phyloP scores from a whole-genome alignment of 257 asterid genomes.

The Nicotiana noctiflora region DNA sequence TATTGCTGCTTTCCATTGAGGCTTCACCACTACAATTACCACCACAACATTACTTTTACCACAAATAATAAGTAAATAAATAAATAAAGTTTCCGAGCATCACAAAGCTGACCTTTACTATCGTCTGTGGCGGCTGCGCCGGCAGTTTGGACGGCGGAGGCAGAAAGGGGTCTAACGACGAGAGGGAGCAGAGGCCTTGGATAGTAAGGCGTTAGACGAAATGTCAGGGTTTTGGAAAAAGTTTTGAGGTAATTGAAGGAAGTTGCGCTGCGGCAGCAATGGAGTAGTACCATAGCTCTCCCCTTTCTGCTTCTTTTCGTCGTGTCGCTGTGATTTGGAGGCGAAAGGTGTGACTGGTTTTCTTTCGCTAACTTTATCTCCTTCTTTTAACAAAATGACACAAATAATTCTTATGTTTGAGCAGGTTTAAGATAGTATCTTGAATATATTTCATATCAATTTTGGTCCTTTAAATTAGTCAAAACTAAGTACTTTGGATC shows the following conservation, averaged over 20 bases:
- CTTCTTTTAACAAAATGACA: not conserved
- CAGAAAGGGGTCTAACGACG: slow-evolving; percentile 41
- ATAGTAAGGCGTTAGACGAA: slow-evolving; percentile 9
- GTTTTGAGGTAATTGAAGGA: slow-evolving; percentile 32
- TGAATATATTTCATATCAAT: too few relatives aligned
- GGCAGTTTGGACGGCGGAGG: slow-evolving; percentile 34
- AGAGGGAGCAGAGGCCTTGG: slow-evolving; percentile 23
- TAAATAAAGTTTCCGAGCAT: not conserved
- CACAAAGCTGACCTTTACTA: slow-evolving; percentile 27
- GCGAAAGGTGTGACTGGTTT: not conserved
- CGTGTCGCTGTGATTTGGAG: not conserved
- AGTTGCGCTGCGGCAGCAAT: slow-evolving; percentile 21
- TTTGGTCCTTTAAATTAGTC: too few relatives aligned
- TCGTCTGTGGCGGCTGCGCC: slow-evolving; percentile 26
- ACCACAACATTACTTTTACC: slow-evolving; percentile 4
- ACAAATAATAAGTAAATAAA: not conserved
- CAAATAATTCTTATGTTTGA: too few relatives aligned
- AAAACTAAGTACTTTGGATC: too few relatives aligned
- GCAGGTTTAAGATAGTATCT: too few relatives aligned
- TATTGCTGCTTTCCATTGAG: slow-evolving; percentile 88
- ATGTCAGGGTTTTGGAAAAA: slow-evolving; percentile 25
- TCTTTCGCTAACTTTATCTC: not conserved
- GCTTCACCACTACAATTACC: slow-evolving; percentile 47
- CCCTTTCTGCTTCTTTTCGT: not conserved
- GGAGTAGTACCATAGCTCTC: slow-evolving; percentile 12